These are phyloP conservation scores for Claviceps citrina DNA, from an alignment of 2,329 filamentous ascomycete species.

Conservation along the genomic window DNA sequence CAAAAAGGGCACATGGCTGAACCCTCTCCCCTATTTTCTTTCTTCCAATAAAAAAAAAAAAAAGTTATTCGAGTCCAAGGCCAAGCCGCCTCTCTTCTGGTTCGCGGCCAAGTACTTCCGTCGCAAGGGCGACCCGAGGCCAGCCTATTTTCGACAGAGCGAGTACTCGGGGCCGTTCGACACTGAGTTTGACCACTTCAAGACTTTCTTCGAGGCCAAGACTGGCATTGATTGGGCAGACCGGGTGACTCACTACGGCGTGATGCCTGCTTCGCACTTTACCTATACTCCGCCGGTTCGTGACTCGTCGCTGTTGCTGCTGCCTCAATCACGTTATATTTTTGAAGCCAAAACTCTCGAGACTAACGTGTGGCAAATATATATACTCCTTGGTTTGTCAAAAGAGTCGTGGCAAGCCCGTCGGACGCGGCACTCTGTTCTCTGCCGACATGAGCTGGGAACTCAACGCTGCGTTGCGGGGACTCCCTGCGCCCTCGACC, in stretches of 20 bases:
- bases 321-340: too few relatives aligned
- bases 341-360: too few relatives aligned
- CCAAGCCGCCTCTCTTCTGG: slow-evolving; percentile 43
- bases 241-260: slow-evolving; percentile 24
- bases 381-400: neutral
- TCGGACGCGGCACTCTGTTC: slow-evolving; percentile 20
- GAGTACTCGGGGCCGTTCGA: slow-evolving; percentile 23
- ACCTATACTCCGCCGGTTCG: slow-evolving; percentile 33
- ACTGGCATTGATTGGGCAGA: slow-evolving; percentile 46
- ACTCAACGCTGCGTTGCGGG: slow-evolving; percentile 18
- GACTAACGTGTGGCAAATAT: too few relatives aligned
- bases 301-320: too few relatives aligned
- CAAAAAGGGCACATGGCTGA: too few relatives aligned
- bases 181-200: slow-evolving; percentile 35
- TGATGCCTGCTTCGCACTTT: slow-evolving; percentile 20
- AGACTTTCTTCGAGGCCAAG: slow-evolving; percentile 39
- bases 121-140: slow-evolving; percentile 21
- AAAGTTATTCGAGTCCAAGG: slow-evolving; percentile 55
- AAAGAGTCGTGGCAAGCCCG: slow-evolving; percentile 23
- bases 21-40: too few relatives aligned
- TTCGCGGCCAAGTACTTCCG: slow-evolving; percentile 38
- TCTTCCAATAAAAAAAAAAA: too few relatives aligned
- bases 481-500: slow-evolving; percentile 2
- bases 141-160: slow-evolving; percentile 25
- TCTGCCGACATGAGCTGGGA: slow-evolving; percentile 19